Evolutionary conservation across 768 basidiomycete species (phyloP), one percentile per base, ranked within the genome.

Genomic region (Tulasnella sp.): DNA sequence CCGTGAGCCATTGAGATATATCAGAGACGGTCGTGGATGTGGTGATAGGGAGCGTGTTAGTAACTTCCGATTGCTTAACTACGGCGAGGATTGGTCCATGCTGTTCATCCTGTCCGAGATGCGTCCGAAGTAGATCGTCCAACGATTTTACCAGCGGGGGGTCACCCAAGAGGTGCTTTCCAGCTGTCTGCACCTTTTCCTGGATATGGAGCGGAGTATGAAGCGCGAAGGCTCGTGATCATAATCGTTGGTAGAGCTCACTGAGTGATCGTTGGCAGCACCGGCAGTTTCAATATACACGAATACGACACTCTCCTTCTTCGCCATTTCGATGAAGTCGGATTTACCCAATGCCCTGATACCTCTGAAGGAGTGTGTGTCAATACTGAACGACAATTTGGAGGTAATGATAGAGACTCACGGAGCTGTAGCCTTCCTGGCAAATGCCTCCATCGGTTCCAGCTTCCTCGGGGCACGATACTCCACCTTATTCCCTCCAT

Each of bases 381-480:
- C 31, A 9, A 21, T 17, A 56, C 15, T 63, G 44, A 62, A 43
- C 12, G 42, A 12, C 12, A 19, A 19, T n/a, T n/a, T n/a, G 43
- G 31, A 54, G 53, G 15, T 43, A 24, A n/a, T 29, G 5, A 27
- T 31, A 43, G 42, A 7, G 22, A 75, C 87, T 66, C 65, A 92
- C 87, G 82, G 78, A 4, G 80, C 11, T 5, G 45, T 44, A 5
- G 46, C 75, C 29, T 84, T 88, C 64, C 83, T 79, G 0, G 84
- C 81, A 68, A 92, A 99, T 0, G 75, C 72, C 63, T 79, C 76
- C 64, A 99, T 73, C 44, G 82, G 79, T 2, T 84, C 81, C 1
- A 94, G 69, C 53, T 80, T 83, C 44, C 94, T 71, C 1, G 80
- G 79, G 24, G 87, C 85, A 1, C 71, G 77, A 65, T 94, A 94